These are phyloP conservation scores for Claviceps pazoutovae DNA, from an alignment of 2,329 filamentous ascomycete species.

Conservation along the genomic window DNA sequence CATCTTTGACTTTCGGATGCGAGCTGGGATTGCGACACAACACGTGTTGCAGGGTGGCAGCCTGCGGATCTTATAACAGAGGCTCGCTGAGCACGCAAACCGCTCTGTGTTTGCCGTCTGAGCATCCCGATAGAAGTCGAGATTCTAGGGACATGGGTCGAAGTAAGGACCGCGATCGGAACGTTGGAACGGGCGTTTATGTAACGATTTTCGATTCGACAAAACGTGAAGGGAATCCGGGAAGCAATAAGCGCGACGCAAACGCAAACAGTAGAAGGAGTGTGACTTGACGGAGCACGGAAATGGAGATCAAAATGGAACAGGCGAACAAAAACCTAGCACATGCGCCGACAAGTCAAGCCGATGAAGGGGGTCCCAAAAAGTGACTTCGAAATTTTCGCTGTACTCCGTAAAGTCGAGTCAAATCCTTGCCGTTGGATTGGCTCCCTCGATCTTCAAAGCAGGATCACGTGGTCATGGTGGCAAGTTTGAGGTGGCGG, in stretches of 20 bases:
- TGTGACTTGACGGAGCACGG: constrained; percentile 3
- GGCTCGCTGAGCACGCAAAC: constrained; percentile 13
- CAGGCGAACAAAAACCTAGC: not conserved
- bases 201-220: constrained; percentile 3
- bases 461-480: constrained; percentile 7
- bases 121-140: constrained; percentile 18
- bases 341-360: not conserved
- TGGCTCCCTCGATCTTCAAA: constrained; percentile 1
- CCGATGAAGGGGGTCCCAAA: constrained; percentile 4
- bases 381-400: constrained; percentile 16
- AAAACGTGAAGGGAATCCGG: constrained; percentile 11
- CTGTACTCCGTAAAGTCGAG: not conserved
- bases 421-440: not conserved
- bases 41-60: constrained; percentile 7
- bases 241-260: not conserved
- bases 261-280: constrained; percentile 2
- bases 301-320: not conserved
- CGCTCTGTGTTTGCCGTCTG: constrained; percentile 19
- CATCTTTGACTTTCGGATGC: constrained; percentile 12
- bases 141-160: not conserved
- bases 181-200: not conserved
- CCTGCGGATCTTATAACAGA: constrained; percentile 9
- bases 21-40: constrained; percentile 7
- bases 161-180: constrained; percentile 1
- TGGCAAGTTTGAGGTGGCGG: not conserved